A percentile compares a stretch with the other conserved stretches of the same genome.
Conservation (phyloP, 148 eudicot genomes). For the Rhododendron mucronatum region DNA sequence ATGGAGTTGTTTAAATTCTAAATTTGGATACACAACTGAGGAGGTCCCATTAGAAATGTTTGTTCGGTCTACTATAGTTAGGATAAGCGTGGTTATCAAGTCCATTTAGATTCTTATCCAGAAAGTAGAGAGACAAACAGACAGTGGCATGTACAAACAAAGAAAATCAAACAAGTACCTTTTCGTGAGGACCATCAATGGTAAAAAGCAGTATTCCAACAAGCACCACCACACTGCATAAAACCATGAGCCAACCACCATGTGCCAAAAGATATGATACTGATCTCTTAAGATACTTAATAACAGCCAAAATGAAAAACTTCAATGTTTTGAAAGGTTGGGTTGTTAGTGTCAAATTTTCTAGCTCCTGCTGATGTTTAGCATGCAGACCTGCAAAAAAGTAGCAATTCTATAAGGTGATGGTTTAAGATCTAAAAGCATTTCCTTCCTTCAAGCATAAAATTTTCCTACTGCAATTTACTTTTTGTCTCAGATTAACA, state of each 20-base stretch:
- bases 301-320: conserved; percentile 60
- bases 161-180: conserved; percentile 40
- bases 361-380: conserved; percentile 70
- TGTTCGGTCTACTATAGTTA: neutral
- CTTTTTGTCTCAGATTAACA: neutral
- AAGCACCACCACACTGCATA: conserved; percentile 35
- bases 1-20: neutral
- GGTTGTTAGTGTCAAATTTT: conserved; percentile 62
- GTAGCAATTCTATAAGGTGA: conserved; percentile 9
- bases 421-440: neutral
- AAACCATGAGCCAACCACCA: conserved; percentile 61
- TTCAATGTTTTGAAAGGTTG: conserved; percentile 75
- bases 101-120: neutral
- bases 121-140: neutral
- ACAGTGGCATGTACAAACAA: neutral
- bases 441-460: too few species aligned
- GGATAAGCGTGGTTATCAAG: neutral
- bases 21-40: neutral
- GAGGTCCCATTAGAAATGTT: neutral
- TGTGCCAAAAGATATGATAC: conserved; percentile 55
- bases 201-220: conserved; percentile 45
- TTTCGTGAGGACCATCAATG: conserved; percentile 76
- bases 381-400: conserved; percentile 54
- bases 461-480: neutral
- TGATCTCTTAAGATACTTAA: conserved; percentile 52